phyloP scores from a whole-genome alignment of 257 asterid genomes.

The Cynanchum wilfordii region DNA sequence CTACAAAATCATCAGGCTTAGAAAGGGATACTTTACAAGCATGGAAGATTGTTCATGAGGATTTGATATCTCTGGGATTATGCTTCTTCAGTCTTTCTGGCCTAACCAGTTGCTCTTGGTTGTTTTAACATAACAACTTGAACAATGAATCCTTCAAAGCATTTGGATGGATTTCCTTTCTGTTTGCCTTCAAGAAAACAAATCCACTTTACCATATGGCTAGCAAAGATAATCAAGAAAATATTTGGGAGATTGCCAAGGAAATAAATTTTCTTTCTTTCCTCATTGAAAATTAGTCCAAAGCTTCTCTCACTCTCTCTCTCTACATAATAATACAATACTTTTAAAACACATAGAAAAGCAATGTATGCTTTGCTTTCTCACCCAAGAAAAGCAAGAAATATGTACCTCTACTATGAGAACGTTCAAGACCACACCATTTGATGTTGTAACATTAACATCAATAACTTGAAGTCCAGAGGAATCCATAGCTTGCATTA shows the following conservation, averaged over 20 bases:
- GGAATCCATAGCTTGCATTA: conserved; percentile 53
- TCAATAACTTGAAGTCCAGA: conserved; percentile 56
- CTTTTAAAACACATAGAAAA: neutral
- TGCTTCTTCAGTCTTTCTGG: neutral
- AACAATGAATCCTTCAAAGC: conserved; percentile 42
- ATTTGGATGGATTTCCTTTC: conserved; percentile 26
- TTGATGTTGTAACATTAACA: conserved; percentile 51
- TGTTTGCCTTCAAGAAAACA: conserved; percentile 37
- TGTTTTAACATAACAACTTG: conserved; percentile 24
- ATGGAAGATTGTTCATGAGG: neutral
- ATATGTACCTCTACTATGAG: conserved; percentile 55
- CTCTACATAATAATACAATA: neutral
- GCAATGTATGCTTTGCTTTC: neutral
- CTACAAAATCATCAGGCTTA: neutral
- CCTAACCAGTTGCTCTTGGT: conserved; percentile 2
- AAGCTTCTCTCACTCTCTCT: too few species aligned
- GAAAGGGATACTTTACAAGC: neutral
- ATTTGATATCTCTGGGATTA: neutral
- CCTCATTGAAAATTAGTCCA: neutral
- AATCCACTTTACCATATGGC: neutral
- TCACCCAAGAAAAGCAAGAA: neutral
- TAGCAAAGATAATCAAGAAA: neutral
- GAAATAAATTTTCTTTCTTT: neutral
- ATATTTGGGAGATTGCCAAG: neutral
- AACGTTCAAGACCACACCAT: conserved; percentile 44